Percentiles rank a stretch among this genome's conserved stretches.
Evolutionary conservation across 805 yeast genomes (phyloP).

Genomic region (Wickerhamomyces xylosicus): DNA sequence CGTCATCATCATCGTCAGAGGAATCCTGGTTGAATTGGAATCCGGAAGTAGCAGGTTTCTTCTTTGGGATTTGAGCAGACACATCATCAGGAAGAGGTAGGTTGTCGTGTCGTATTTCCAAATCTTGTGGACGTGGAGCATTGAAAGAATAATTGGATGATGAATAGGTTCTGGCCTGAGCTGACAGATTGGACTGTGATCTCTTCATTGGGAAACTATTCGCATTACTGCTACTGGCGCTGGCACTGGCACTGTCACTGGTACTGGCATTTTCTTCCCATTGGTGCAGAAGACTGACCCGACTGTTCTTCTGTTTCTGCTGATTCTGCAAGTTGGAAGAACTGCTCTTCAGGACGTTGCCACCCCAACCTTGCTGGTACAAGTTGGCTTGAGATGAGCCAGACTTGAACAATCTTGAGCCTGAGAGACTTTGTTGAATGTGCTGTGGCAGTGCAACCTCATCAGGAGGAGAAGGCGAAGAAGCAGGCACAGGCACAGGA

Average conservation of each 20-base stretch:
- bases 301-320: neutral
- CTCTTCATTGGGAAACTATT: no score
- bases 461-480: neutral
- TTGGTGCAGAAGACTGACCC: neutral
- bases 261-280: neutral
- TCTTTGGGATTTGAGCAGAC: neutral
- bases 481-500: neutral
- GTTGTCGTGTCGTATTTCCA: neutral
- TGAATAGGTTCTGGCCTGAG: neutral
- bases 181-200: no score
- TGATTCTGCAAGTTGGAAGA: neutral
- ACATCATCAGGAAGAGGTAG: neutral
- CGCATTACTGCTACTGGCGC: no score
- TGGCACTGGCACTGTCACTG: no score
- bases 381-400: neutral
- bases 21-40: constrained; percentile 9
- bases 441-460: neutral
- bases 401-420: neutral
- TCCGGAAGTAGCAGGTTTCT: constrained; percentile 1
- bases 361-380: neutral
- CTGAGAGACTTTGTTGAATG: neutral
- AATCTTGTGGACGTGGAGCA: neutral
- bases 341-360: neutral
- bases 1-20: constrained; percentile 20
- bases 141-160: neutral